Evolutionary conservation across 1,139 yeast genomes (phyloP).

Genomic region (Geotrichum reessii): DNA sequence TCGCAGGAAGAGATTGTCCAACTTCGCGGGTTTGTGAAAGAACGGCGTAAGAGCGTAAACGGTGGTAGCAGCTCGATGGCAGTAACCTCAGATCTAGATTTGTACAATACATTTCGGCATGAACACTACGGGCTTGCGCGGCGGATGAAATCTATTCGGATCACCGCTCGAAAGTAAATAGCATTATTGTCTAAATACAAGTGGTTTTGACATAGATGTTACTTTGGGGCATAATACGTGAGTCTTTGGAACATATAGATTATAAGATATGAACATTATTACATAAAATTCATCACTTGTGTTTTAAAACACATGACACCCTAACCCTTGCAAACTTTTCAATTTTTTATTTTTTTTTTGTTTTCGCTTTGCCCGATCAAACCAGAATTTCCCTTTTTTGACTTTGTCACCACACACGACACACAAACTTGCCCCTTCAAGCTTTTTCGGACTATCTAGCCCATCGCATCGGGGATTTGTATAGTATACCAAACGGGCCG

Average conservation of each 20-base stretch:
- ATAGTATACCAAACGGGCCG: neutral
- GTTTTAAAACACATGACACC: neutral
- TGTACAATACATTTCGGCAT: neutral
- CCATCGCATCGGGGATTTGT: neutral
- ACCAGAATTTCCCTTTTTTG: neutral
- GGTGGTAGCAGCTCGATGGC: neutral
- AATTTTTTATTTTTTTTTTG: neutral
- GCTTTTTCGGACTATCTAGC: neutral
- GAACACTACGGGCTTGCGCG: neutral
- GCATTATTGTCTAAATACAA: too few relatives aligned
- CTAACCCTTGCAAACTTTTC: neutral
- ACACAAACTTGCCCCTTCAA: neutral
- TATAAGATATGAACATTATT: neutral
- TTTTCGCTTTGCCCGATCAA: neutral
- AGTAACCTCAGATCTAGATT: neutral
- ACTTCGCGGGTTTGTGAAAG: conserved; percentile 70
- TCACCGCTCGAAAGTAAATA: neutral
- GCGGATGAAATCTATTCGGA: conserved; percentile 1
- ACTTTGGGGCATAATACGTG: neutral
- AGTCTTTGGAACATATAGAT: neutral
- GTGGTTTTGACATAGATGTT: too few relatives aligned
- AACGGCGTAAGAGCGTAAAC: conserved; percentile 31
- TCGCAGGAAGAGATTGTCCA: conserved; percentile 76
- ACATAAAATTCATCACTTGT: neutral
- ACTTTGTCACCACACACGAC: neutral